Base-by-base conservation (phyloP, 75 land plant species). In the Pinus albicaulis region DNA sequence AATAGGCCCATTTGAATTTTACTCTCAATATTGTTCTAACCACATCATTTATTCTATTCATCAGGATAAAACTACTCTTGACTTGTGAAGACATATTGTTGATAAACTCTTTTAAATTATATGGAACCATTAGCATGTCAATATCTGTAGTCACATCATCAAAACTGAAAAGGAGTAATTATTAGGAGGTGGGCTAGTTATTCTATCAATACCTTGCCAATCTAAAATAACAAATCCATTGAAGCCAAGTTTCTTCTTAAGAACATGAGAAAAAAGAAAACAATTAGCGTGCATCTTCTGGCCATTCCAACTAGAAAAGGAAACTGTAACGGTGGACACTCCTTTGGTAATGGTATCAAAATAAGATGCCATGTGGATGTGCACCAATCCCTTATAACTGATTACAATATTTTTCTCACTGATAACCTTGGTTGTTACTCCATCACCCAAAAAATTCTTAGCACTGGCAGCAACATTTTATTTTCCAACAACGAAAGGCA, bases 231-330 rank as follows among this genome's bases (percentile, higher is more conserved):
- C n/a, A n/a, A n/a, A n/a, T n/a, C n/a, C n/a, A n/a, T n/a, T n/a
- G n/a, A n/a, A n/a, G n/a, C n/a, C n/a, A n/a, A n/a, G n/a, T n/a
- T n/a, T n/a, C n/a, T n/a, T n/a, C n/a, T n/a, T n/a, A n/a, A n/a
- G n/a, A n/a, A n/a, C n/a, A n/a, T n/a, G n/a, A n/a, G n/a, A n/a
- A n/a, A n/a, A n/a, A n/a, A n/a, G n/a, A n/a, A n/a, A n/a, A n/a
- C n/a, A n/a, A n/a, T n/a, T n/a, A n/a, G n/a, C n/a, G n/a, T n/a
- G n/a, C n/a, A n/a, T n/a, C n/a, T n/a, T n/a, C n/a, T n/a, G n/a
- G n/a, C 95, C 95, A 81, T 92, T 92, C 91, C 84, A 88, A 80
- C 93, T 88, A 24, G 85, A 83, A 76, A 88, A 90, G 24, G 93
- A 90, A 31, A 82, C 78, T 93, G 90, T 92, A 57, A 90, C 68